phyloP scores from a whole-genome alignment of 495 filamentous ascomycete genomes.

The Xylaria curta region DNA sequence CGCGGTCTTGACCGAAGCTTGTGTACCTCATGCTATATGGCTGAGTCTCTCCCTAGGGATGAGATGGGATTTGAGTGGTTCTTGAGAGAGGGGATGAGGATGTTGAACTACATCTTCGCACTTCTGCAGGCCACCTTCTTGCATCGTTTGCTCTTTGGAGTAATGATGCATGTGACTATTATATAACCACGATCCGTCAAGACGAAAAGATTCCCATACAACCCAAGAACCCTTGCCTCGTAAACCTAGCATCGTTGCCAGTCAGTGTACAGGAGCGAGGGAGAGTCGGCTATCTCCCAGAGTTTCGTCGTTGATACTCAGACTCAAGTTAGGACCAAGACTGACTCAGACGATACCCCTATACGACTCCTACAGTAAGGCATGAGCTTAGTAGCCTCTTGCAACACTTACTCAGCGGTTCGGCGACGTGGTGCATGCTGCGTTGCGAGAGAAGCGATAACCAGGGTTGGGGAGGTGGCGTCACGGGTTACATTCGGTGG shows the following conservation, averaged over 20 bases:
- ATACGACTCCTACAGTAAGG: not conserved
- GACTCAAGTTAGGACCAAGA: not conserved
- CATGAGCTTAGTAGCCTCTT: not conserved
- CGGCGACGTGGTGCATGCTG: not conserved
- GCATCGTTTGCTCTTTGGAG: not conserved
- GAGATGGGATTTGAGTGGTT: not conserved
- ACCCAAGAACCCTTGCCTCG: not conserved
- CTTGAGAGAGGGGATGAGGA: not conserved
- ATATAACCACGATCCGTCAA: not conserved
- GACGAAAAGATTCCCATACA: not conserved
- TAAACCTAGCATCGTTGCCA: not conserved
- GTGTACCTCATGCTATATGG: not conserved
- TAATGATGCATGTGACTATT: not conserved
- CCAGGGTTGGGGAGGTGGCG: not conserved
- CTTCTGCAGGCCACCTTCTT: not conserved
- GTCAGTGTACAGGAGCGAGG: not conserved
- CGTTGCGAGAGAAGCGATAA: not conserved
- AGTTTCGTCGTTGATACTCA: not conserved
- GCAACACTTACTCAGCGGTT: too few species aligned
- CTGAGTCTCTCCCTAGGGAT: not conserved
- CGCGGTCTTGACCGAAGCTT: not conserved
- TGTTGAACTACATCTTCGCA: not conserved
- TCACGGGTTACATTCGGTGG: constrained; percentile 26
- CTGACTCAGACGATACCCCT: not conserved
- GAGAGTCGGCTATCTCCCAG: not conserved